These are phyloP conservation scores for Neonectria sp. DNA, from an alignment of 2,329 filamentous ascomycete genomes.

Conservation along the genomic window DNA sequence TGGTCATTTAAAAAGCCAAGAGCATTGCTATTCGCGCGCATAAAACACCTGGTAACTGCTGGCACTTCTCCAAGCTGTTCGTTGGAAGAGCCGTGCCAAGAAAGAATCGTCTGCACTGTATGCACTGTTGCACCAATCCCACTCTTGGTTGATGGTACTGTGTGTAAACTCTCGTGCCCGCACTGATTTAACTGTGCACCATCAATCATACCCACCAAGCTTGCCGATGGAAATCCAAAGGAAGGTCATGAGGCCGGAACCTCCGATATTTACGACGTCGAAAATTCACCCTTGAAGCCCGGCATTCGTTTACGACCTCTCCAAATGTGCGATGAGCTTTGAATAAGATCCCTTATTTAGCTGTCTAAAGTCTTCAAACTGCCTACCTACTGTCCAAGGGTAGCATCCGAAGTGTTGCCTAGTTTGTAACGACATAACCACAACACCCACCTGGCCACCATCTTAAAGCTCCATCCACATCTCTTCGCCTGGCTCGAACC, in stretches of 20 bases:
- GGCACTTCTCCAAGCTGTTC: no score
- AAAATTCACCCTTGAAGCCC: not conserved
- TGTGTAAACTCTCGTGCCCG: not conserved
- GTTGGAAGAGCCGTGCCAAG: no score
- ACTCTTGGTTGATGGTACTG: not conserved
- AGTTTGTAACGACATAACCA: conserved; percentile 14
- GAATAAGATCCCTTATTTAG: not conserved
- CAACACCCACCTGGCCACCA: conserved; percentile 14
- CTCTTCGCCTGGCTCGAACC: conserved; percentile 8
- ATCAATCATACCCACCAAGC: not conserved
- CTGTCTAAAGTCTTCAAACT: conserved; percentile 3
- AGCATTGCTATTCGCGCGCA: no score
- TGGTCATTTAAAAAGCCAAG: no score
- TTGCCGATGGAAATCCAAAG: not conserved
- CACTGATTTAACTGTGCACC: conserved; percentile 2
- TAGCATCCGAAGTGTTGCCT: conserved; percentile 31
- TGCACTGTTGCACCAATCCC: no score
- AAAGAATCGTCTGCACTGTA: no score
- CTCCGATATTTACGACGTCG: not conserved
- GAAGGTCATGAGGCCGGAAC: not conserved
- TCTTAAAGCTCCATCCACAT: not conserved
- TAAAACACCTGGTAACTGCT: no score
- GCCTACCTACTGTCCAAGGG: conserved; percentile 29
- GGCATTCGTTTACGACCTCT: not conserved
- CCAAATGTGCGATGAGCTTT: not conserved